These are phyloP conservation scores for Solioccasus polychromus DNA, from an alignment of 768 basidiomycete species.

Conservation along the genomic window DNA sequence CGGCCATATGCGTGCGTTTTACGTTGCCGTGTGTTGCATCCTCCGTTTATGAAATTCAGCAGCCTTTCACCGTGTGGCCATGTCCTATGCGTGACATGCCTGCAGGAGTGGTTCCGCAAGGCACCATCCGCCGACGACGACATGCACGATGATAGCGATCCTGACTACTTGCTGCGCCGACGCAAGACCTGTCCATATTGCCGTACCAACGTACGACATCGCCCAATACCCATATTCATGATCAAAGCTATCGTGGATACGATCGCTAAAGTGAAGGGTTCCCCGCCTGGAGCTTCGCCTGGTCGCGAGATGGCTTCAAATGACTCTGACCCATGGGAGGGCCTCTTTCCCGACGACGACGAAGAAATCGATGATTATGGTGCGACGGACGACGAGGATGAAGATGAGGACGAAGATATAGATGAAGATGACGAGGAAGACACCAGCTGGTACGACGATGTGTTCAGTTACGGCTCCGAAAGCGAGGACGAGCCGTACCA, in stretches of 20 bases:
- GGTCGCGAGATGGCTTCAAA: constrained; percentile 31
- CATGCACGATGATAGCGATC: constrained; percentile 40
- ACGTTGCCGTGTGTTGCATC: background rate
- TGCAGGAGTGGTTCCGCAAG: constrained; percentile 76
- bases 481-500: constrained; percentile 37
- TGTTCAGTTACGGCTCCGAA: constrained; percentile 34
- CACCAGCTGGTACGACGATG: constrained; percentile 30
- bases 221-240: constrained; percentile 68
- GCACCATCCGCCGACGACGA: constrained; percentile 52
- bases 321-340: constrained; percentile 66
- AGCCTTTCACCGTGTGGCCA: constrained; percentile 78
- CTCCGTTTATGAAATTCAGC: constrained; percentile 6
- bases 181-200: constrained; percentile 75
- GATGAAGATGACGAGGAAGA: constrained; percentile 32
- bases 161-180: constrained; percentile 50
- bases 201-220: constrained; percentile 50
- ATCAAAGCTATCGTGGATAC: constrained; percentile 57
- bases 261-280: constrained; percentile 43
- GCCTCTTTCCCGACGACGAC: constrained; percentile 53
- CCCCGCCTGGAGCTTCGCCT: constrained; percentile 13
- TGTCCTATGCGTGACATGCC: constrained; percentile 67
- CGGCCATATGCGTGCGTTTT: constrained; percentile 64
- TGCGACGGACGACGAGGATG: constrained; percentile 22
- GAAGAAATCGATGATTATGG: constrained; percentile 40
- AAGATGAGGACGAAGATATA: constrained; percentile 24